These are phyloP conservation scores for Arachis monticola DNA, from an alignment of 331 rosid species.

Conservation along the genomic window DNA sequence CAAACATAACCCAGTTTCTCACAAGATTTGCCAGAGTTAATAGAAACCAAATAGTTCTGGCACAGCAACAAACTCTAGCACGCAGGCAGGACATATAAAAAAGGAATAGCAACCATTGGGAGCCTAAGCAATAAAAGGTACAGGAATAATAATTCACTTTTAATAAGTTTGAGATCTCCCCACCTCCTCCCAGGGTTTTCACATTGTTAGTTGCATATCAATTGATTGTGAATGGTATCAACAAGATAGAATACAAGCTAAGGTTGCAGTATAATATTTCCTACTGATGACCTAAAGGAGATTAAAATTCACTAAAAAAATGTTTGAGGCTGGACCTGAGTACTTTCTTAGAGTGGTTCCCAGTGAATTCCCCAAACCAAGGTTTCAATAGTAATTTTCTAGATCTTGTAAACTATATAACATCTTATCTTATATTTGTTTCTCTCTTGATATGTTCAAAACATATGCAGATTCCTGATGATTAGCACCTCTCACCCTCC, in stretches of 20 bases:
- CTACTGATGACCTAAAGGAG: conserved; percentile 11
- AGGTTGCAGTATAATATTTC: conserved; percentile 21
- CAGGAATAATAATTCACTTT: conserved; percentile 5
- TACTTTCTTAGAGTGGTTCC: conserved; percentile 18
- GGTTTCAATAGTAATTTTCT: conserved; percentile 15
- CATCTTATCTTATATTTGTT: neutral
- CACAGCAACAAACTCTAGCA: conserved; percentile 16
- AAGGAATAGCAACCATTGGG: neutral
- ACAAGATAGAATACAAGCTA: conserved; percentile 12
- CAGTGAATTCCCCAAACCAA: conserved; percentile 7
- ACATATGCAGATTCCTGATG: conserved; percentile 29
- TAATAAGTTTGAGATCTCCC: neutral
- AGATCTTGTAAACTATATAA: conserved; percentile 17
- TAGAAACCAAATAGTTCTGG: conserved; percentile 22
- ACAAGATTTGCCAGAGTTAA: conserved; percentile 25
- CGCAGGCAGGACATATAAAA: conserved; percentile 8
- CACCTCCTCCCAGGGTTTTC: neutral
- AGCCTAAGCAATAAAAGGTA: conserved; percentile 23
- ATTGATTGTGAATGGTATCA: conserved; percentile 7
- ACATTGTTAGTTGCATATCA: conserved; percentile 20
- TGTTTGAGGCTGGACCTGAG: neutral
- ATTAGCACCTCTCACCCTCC: conserved; percentile 11
- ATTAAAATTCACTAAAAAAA: neutral
- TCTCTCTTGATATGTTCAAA: conserved; percentile 29
- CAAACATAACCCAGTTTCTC: conserved; percentile 36